These are phyloP conservation scores for Diophrys sp. DNA, from an alignment of 73 alveolate species.

Conservation along the genomic window DNA sequence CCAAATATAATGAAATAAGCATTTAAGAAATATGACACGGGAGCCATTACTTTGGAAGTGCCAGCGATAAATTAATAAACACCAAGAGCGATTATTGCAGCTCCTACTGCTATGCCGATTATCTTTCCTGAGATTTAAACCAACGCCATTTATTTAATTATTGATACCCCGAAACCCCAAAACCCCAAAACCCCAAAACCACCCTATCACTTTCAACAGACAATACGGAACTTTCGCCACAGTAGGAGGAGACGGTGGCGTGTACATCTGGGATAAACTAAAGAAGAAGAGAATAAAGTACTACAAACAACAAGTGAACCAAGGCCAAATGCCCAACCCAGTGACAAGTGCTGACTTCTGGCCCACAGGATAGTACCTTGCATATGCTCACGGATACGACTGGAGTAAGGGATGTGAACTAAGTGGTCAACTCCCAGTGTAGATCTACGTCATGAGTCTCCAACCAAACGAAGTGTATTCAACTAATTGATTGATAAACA, in stretches of 20 bases:
- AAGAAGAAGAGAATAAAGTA: slow-evolving; percentile 59
- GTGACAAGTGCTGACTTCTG: slow-evolving; percentile 14
- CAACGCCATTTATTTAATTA: not conserved
- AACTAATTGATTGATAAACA: not conserved
- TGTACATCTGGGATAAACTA: slow-evolving; percentile 84
- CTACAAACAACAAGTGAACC: slow-evolving; percentile 12
- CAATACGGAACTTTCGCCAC: slow-evolving; percentile 84
- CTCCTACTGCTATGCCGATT: not conserved
- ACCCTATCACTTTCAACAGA: slow-evolving; percentile 81
- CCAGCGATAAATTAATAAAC: not conserved
- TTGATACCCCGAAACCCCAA: no score
- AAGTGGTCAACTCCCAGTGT: not conserved
- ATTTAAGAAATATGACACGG: not conserved
- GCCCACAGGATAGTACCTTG: slow-evolving; percentile 29
- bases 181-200: no score
- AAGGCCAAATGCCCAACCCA: not conserved
- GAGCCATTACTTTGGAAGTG: not conserved
- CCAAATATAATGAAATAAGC: not conserved
- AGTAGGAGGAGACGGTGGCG: slow-evolving; percentile 87
- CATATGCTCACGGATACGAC: slow-evolving; percentile 82
- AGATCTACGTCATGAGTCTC: not conserved
- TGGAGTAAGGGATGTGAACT: slow-evolving; percentile 83
- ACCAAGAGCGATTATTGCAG: not conserved
- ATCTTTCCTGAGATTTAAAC: not conserved
- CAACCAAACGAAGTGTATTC: not conserved